Conservation (phyloP, 805 yeast species). For the Cyberlindnera japonica region DNA sequence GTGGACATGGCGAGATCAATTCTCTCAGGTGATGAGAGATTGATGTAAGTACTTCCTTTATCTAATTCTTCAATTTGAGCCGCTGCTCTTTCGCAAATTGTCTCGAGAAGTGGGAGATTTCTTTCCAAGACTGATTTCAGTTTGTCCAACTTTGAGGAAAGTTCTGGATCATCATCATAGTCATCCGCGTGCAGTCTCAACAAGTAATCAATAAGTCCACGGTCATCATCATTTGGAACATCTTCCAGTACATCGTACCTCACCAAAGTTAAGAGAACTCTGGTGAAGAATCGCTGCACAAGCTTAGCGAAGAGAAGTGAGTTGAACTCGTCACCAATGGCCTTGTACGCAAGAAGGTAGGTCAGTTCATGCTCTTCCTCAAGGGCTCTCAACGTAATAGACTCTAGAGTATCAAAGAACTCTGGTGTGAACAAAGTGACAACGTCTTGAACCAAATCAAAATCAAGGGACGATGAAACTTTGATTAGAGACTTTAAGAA, state of each 20-base stretch:
- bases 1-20: constrained; percentile 48
- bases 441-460: constrained; percentile 26
- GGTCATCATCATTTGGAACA: background rate
- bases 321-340: constrained; percentile 33
- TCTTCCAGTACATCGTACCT: background rate
- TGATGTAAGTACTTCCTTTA: constrained; percentile 53
- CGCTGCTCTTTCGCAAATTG: constrained; percentile 20
- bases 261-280: constrained; percentile 12
- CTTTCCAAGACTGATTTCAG: constrained; percentile 20
- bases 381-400: constrained; percentile 33
- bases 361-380: constrained; percentile 25
- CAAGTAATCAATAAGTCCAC: constrained; percentile 8
- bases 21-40: constrained; percentile 45
- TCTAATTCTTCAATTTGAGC: constrained; percentile 38
- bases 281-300: constrained; percentile 22
- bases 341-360: constrained; percentile 34
- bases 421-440: constrained; percentile 19
- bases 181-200: constrained; percentile 13
- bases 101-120: constrained; percentile 10
- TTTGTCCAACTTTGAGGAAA: constrained; percentile 17
- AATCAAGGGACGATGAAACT: constrained; percentile 18
- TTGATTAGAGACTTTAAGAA: constrained; percentile 32
- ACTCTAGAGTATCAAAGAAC: constrained; percentile 22
- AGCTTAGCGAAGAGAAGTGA: constrained; percentile 31
- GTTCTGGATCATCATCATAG: constrained; percentile 27